phyloP scores from a whole-genome alignment of 1,284 basidiomycete genomes.

The Fistulinella cinereoalba region DNA sequence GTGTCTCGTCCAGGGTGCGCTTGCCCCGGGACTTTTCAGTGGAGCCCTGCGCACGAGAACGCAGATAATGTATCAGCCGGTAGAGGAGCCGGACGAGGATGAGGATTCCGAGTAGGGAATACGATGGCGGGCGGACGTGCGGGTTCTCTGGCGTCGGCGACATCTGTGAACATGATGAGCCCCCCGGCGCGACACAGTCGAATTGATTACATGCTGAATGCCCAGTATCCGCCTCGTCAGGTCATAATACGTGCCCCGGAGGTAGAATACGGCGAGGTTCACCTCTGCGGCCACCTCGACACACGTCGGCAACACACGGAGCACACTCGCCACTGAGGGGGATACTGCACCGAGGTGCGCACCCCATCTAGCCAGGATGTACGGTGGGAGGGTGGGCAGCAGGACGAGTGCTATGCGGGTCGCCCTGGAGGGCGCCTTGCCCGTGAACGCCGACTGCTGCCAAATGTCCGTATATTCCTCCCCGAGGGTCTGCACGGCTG shows the following conservation, averaged over 20 bases:
- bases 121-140: conserved; percentile 74
- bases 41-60: conserved; percentile 23
- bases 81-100: conserved; percentile 69
- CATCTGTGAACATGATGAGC: conserved; percentile 45
- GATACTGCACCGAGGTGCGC: conserved; percentile 35
- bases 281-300: conserved; percentile 64
- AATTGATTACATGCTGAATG: conserved; percentile 62
- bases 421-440: conserved; percentile 41
- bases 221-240: conserved; percentile 70
- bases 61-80: conserved; percentile 51
- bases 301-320: conserved; percentile 45
- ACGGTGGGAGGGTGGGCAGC: conserved; percentile 61
- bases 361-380: conserved; percentile 55
- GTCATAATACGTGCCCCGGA: conserved; percentile 78
- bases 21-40: conserved; percentile 33
- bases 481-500: conserved; percentile 80
- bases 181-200: not conserved
- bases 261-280: conserved; percentile 81
- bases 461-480: conserved; percentile 92
- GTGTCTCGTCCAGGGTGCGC: conserved; percentile 31
- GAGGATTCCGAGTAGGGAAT: conserved; percentile 80
- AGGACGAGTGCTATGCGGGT: conserved; percentile 59
- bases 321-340: conserved; percentile 34
- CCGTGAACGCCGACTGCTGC: conserved; percentile 52
- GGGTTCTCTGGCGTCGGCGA: conserved; percentile 71